Conservation (phyloP, 768 basidiomycete genomes). For the Mycena floridula region DNA sequence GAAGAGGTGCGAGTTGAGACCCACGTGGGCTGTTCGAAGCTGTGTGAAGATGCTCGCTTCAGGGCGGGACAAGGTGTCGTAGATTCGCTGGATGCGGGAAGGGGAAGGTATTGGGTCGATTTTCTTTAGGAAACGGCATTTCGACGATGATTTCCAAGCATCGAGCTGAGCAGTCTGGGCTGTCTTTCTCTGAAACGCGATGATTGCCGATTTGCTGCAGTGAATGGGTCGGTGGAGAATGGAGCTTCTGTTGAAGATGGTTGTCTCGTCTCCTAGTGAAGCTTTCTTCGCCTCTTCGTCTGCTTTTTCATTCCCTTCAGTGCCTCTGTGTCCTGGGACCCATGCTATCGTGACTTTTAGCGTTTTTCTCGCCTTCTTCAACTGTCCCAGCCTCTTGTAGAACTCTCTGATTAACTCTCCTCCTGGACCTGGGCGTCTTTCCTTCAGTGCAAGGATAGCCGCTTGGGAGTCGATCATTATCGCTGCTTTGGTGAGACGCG, state of each 20-base stretch:
- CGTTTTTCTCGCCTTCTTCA: neutral
- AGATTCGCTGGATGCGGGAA: conserved; percentile 2
- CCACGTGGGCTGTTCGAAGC: conserved; percentile 10
- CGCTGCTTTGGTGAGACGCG: neutral
- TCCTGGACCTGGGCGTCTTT: neutral
- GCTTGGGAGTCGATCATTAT: conserved; percentile 12
- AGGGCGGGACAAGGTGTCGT: conserved; percentile 2
- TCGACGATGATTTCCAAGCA: conserved; percentile 1
- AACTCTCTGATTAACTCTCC: conserved; percentile 2
- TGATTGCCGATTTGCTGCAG: conserved; percentile 4
- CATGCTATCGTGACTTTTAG: conserved; percentile 7
- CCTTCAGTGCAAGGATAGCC: neutral
- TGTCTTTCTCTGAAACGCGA: neutral
- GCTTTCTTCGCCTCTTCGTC: conserved; percentile 16
- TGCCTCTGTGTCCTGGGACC: conserved; percentile 16
- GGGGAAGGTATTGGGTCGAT: conserved; percentile 3
- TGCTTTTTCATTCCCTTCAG: conserved; percentile 16
- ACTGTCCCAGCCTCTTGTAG: neutral
- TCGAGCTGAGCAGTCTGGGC: neutral
- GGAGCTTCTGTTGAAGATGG: neutral
- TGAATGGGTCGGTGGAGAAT: neutral
- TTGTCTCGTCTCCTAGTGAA: neutral
- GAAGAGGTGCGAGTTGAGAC: conserved; percentile 13
- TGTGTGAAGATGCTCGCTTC: conserved; percentile 10
- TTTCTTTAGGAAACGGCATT: neutral